Evolutionary conservation across 2,329 filamentous ascomycete species (phyloP).

Genomic region (Colletotrichum horii): DNA sequence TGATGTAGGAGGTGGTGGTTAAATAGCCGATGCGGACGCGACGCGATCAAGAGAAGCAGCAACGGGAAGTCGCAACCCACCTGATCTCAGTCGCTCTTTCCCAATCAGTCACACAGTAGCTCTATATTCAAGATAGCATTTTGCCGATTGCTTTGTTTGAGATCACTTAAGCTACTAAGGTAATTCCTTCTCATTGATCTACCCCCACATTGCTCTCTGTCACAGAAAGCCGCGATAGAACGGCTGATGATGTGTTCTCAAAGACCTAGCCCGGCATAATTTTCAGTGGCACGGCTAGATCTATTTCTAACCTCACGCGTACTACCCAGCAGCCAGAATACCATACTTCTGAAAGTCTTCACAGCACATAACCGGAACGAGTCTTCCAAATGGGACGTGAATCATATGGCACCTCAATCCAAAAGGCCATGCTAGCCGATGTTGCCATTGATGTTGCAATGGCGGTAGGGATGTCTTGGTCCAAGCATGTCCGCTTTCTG

Average conservation of each 20-base stretch:
- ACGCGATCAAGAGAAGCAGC: neutral
- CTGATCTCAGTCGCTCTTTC: neutral
- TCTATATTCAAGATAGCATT: neutral
- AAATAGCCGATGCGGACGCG: neutral
- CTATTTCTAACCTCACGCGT: rapidly evolving
- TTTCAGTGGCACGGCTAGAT: neutral
- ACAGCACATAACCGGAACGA: neutral
- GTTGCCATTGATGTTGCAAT: too few species aligned
- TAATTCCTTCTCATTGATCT: neutral
- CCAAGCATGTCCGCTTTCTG: neutral
- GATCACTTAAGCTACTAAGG: neutral
- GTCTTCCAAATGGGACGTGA: neutral
- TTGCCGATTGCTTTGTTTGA: neutral
- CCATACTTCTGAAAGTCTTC: neutral
- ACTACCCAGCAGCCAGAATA: neutral
- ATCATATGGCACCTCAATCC: too few species aligned
- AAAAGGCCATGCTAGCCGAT: too few species aligned
- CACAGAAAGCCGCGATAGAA: neutral
- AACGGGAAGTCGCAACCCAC: neutral
- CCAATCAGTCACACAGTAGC: neutral
- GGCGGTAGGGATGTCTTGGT: too few species aligned
- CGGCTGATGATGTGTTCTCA: neutral
- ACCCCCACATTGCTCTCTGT: rapidly evolving
- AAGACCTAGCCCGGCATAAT: neutral
- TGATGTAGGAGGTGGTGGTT: neutral